Evolutionary conservation across 352 stramenopile species (phyloP).

Genomic region (Pythium chondricola): DNA sequence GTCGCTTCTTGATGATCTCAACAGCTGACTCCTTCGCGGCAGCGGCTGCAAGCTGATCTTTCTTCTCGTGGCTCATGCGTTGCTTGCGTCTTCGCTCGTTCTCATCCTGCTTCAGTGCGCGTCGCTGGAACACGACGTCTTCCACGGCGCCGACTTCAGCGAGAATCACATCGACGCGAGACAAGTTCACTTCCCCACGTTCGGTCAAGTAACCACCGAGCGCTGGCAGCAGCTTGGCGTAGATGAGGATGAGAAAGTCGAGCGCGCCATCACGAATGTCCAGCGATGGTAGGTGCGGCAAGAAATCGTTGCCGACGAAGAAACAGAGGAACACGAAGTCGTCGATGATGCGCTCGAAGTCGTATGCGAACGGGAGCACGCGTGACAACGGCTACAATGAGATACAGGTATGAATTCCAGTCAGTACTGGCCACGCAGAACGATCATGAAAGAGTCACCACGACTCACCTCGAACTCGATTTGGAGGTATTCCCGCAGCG

Average conservation of each 20-base stretch:
- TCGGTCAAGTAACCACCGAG: slow-evolving; percentile 95
- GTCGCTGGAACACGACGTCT: slow-evolving; percentile 92
- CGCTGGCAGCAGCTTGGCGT: slow-evolving; percentile 81
- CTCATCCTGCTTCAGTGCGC: slow-evolving; percentile 78
- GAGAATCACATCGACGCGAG: slow-evolving; percentile 94
- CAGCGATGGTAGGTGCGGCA: slow-evolving; percentile 96
- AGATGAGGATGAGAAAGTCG: slow-evolving; percentile 97
- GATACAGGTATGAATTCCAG: neutral
- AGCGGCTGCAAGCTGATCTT: slow-evolving; percentile 52
- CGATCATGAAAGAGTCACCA: neutral
- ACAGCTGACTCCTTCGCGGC: slow-evolving; percentile 65
- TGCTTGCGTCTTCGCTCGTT: slow-evolving; percentile 67
- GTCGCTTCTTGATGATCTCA: slow-evolving; percentile 75
- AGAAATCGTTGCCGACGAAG: slow-evolving; percentile 99
- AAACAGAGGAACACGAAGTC: slow-evolving; percentile 99
- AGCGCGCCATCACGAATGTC: slow-evolving; percentile 98
- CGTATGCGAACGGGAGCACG: slow-evolving; percentile 90
- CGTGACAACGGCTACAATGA: slow-evolving; percentile 35
- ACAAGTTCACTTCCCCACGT: slow-evolving; percentile 92
- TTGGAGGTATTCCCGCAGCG: slow-evolving; percentile 91
- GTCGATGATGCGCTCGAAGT: slow-evolving; percentile 98
- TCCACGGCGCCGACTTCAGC: slow-evolving; percentile 95
- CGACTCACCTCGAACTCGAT: slow-evolving; percentile 86
- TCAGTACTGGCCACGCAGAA: too few relatives aligned
- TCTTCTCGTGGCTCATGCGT: slow-evolving; percentile 62